Percentiles rank a stretch among this genome's conserved stretches.
These are phyloP conservation scores for Cucumis hystrix DNA, from an alignment of 306 rosid species.

Conservation along the genomic window DNA sequence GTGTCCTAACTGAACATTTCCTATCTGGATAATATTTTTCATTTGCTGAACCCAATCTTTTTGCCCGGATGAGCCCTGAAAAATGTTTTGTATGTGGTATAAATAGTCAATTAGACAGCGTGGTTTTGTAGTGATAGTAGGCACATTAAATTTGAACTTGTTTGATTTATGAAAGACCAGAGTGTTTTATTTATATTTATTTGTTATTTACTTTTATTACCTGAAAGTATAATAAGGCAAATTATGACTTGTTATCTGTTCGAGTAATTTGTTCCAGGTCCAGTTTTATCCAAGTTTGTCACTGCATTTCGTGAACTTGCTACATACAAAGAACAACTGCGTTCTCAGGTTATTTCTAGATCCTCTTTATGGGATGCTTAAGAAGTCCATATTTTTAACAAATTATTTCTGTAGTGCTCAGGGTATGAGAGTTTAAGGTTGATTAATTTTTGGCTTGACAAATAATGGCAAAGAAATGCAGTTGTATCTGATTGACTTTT, in stretches of 20 bases:
- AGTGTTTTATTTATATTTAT: background rate
- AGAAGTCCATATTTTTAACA: background rate
- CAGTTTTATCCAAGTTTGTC: conserved; percentile 76
- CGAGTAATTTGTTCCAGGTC: conserved; percentile 48
- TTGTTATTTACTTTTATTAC: background rate
- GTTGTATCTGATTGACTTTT: background rate
- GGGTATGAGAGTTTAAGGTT: background rate
- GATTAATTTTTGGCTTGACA: background rate
- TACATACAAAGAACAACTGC: conserved; percentile 87
- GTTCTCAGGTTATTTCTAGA: conserved; percentile 67
- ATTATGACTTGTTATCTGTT: conserved; percentile 12
- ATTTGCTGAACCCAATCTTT: background rate
- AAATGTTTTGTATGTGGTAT: background rate
- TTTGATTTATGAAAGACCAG: background rate
- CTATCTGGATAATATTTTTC: background rate
- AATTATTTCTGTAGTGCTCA: background rate
- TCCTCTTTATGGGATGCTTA: background rate
- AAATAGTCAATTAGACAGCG: background rate
- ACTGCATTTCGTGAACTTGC: conserved; percentile 69
- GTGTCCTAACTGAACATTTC: background rate
- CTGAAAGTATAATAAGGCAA: background rate
- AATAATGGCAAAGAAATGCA: background rate
- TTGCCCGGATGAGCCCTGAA: background rate
- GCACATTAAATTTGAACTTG: background rate
- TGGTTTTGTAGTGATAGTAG: background rate